Base-by-base conservation (phyloP, 1,139 yeast genomes). In the Lodderomyces pseudojiufengensis region DNA sequence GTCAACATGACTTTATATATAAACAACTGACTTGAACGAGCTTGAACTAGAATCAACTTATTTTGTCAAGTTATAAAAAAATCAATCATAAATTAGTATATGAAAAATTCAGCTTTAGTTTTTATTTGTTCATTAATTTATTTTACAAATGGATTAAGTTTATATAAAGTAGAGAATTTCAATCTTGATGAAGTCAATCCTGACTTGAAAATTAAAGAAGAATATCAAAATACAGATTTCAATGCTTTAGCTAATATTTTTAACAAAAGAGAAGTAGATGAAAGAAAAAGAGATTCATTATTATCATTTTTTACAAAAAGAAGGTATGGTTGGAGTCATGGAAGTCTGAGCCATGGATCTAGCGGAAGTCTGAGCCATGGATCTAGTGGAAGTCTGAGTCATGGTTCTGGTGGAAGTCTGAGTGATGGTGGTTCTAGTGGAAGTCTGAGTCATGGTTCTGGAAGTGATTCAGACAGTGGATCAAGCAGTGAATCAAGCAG, bases 401-500 rank as follows among this genome's bases (percentile, higher is more conserved):
- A 18, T 5, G 12, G 31, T 10, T 14, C 14, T 15, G 16, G 32
- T 9, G 21, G 37, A 10, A 24, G 25, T 4, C 3, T 12, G n/a
- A 10, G 23, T 27, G 15, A 16, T 30, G 32, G 32, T 8, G 11
- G 32, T 3, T 30, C 27, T 4, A 21, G 12, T 22, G 27, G 18
- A 4, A 10, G 27, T 12, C 10, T 11, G n/a, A 23, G 26, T 14
- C 9, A 26, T 8, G 11, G 27, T 9, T 20, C 13, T 12, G 12
- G 20, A 10, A 15, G 32, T 14, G 24, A 16, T 15, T 28, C 24
- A 13, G 14, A 7, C 10, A n/a, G 14, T n/a, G 29, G 36, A 3
- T 24, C 28, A 9, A 25, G 29, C 22, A 27, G 28, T n/a, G n/a
- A 15, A 6, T 14, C 32, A n/a, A 23, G 26, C 18, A 15, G 32